These are phyloP conservation scores for Russula brevipes DNA, from an alignment of 768 basidiomycete species.

Conservation along the genomic window DNA sequence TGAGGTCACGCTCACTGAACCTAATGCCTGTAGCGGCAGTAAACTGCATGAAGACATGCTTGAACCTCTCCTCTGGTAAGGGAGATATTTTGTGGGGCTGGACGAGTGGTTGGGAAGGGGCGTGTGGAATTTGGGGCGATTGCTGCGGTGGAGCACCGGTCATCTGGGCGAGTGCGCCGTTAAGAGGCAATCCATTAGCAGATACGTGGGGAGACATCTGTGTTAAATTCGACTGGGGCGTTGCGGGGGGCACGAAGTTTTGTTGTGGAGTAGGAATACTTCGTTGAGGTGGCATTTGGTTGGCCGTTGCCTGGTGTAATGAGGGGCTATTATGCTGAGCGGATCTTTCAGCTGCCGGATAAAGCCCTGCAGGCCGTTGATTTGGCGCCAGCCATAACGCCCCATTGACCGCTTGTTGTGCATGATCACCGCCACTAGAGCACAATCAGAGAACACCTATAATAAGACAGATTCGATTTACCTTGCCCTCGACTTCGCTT, in stretches of 20 bases:
- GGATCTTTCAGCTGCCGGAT: slow-evolving; percentile 9
- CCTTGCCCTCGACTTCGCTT: slow-evolving; percentile 1
- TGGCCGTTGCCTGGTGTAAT: slow-evolving; percentile 9
- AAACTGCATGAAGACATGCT: not conserved
- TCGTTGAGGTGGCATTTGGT: slow-evolving; percentile 6
- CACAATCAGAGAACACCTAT: not conserved
- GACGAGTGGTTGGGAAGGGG: not conserved
- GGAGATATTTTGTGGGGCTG: not conserved
- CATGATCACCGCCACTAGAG: slow-evolving; percentile 13
- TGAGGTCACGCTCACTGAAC: slow-evolving; percentile 6
- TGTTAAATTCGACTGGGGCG: slow-evolving; percentile 11
- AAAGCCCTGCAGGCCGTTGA: slow-evolving; percentile 10
- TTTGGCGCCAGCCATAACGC: not conserved
- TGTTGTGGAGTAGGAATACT: slow-evolving; percentile 16
- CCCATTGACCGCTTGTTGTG: slow-evolving; percentile 11
- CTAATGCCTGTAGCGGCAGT: not conserved
- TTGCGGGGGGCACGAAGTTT: slow-evolving; percentile 6
- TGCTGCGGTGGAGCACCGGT: slow-evolving; percentile 7
- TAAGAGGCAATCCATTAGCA: not conserved
- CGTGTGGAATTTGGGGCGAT: not conserved
- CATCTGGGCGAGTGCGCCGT: not conserved
- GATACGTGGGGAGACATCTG: slow-evolving; percentile 14
- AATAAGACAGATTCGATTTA: not conserved
- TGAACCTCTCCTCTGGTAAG: slow-evolving; percentile 14
- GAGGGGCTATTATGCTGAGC: slow-evolving; percentile 15